These are phyloP conservation scores for Saccharomycopsis lassenensis DNA, from an alignment of 805 yeast species.

Conservation along the genomic window DNA sequence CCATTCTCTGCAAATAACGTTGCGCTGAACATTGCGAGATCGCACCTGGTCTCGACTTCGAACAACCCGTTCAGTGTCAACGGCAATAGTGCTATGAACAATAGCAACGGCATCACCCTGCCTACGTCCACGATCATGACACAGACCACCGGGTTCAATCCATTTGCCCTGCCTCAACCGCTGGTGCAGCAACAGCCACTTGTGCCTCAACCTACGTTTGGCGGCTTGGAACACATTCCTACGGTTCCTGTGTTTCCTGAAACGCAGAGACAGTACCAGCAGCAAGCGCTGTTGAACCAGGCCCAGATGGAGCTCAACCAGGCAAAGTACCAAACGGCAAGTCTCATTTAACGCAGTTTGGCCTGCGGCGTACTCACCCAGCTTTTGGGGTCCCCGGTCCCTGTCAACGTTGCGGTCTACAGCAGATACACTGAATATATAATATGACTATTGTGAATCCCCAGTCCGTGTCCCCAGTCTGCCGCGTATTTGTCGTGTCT, in stretches of 20 bases:
- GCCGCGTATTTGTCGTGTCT: background rate
- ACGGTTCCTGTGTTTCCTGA: slow-evolving; percentile 63
- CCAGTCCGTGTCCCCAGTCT: slow-evolving; percentile 19
- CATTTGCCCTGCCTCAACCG: slow-evolving; percentile 35
- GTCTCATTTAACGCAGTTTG: no score
- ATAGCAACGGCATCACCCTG: slow-evolving; percentile 28
- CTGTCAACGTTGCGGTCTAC: no score
- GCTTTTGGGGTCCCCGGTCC: no score
- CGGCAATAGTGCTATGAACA: slow-evolving; percentile 17
- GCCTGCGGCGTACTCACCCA: background rate
- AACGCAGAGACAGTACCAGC: slow-evolving; percentile 33
- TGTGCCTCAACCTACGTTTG: slow-evolving; percentile 53
- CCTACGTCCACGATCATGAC: slow-evolving; percentile 26
- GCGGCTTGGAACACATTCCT: slow-evolving; percentile 58
- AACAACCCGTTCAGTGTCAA: slow-evolving; percentile 35
- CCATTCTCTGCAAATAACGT: slow-evolving; percentile 22
- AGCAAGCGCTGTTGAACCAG: slow-evolving; percentile 8
- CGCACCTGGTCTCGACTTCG: slow-evolving; percentile 5
- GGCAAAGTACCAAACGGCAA: slow-evolving; percentile 10
- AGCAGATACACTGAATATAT: slow-evolving; percentile 25
- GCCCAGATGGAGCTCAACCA: slow-evolving; percentile 13
- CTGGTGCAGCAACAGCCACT: slow-evolving; percentile 25
- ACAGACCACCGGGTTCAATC: slow-evolving; percentile 46
- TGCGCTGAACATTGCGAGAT: no score
- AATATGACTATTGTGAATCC: slow-evolving; percentile 26